Evolutionary conservation across 257 asterid genomes (phyloP).

Genomic region (Dorcoceras hygrometricum): DNA sequence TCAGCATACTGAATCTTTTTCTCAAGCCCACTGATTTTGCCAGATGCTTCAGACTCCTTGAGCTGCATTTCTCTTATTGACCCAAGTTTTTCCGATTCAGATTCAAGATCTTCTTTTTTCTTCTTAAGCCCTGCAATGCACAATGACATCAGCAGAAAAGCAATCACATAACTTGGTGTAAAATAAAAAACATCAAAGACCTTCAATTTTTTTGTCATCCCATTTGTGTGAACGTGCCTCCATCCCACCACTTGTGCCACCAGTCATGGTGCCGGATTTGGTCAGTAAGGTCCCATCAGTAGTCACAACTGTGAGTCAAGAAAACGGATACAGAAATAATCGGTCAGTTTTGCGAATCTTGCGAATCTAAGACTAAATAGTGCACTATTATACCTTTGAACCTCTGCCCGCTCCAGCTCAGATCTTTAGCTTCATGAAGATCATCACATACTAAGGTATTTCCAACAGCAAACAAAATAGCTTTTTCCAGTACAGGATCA

Average conservation of each 20-base stretch:
- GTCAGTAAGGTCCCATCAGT: conserved; percentile 86
- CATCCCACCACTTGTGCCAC: conserved; percentile 98
- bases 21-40: conserved; percentile 92
- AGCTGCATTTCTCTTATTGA: conserved; percentile 98
- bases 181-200: conserved; percentile 38
- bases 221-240: conserved; percentile 98
- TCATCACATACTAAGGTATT: conserved; percentile 95
- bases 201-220: conserved; percentile 93
- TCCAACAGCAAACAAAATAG: conserved; percentile 90
- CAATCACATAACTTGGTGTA: conserved; percentile 18
- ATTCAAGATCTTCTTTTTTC: conserved; percentile 77
- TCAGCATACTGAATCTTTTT: conserved; percentile 95
- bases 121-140: conserved; percentile 67
- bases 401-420: conserved; percentile 94
- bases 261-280: conserved; percentile 99
- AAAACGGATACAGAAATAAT: conserved; percentile 13
- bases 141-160: conserved; percentile 24
- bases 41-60: conserved; percentile 93
- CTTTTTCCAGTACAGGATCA: conserved; percentile 76
- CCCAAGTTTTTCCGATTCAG: conserved; percentile 85
- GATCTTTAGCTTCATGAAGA: conserved; percentile 86
- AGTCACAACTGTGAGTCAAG: conserved; percentile 72
- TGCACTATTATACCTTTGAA: conserved; percentile 58
- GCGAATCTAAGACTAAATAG: conserved; percentile 24
- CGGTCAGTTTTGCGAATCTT: conserved; percentile 25